Conservation (phyloP, 768 basidiomycete genomes). For the Pholiota microspora region DNA sequence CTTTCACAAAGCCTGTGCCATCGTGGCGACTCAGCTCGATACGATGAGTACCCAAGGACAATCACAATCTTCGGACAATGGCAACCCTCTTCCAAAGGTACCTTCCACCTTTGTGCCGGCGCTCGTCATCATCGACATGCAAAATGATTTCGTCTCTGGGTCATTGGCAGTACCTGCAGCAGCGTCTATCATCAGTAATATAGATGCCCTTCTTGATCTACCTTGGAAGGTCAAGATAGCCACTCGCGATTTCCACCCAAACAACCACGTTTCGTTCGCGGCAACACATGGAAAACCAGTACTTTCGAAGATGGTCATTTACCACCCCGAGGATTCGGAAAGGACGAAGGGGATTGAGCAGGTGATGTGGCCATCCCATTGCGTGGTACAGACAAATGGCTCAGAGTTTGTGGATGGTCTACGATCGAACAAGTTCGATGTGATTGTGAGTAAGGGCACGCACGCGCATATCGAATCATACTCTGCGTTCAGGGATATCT, state of each 20-base stretch:
- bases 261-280: constrained; percentile 69
- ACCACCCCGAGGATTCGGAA: constrained; percentile 35
- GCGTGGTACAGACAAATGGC: constrained; percentile 59
- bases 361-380: constrained; percentile 82
- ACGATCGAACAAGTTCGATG: constrained; percentile 35
- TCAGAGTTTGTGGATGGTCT: constrained; percentile 59
- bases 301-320: constrained; percentile 41
- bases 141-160: constrained; percentile 81
- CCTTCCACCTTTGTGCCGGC: constrained; percentile 39
- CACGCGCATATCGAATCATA: constrained; percentile 70
- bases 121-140: constrained; percentile 74
- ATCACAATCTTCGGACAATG: no score
- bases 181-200: constrained; percentile 49
- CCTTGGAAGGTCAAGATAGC: constrained; percentile 53
- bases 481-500: constrained; percentile 71
- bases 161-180: constrained; percentile 70
- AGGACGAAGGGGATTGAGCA: constrained; percentile 39
- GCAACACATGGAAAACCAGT: constrained; percentile 36
- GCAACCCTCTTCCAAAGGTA: background rate
- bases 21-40: no score
- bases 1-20: no score
- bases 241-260: constrained; percentile 60
- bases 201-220: constrained; percentile 56
- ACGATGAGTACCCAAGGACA: no score
- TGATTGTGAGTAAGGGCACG: constrained; percentile 52